Evolutionary conservation across 139 green algal genomes (phyloP), one percentile per base, ranked within the genome.

Genomic region (Tetraselmis striata): DNA sequence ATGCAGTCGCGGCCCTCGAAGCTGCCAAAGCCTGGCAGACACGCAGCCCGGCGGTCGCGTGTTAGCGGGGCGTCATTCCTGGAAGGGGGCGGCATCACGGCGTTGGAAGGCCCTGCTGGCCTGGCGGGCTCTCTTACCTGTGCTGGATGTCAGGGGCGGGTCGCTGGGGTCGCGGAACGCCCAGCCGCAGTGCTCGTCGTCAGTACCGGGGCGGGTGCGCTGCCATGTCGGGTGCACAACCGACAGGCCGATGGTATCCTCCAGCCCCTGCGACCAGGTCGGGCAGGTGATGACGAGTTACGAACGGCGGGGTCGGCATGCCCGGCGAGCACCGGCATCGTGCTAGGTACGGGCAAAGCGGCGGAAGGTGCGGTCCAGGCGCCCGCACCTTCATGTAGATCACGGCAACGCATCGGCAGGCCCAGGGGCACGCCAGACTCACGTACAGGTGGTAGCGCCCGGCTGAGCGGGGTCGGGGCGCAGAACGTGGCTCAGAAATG

Each of bases 361-460:
- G 2, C 23, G 59, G 79, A 45, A 82, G 32, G 32, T 83, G 25
- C 59, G 11, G 59, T 77, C 1, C 2, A 59, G 23, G 59, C 23
- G 1, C 28, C 23, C 59, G 1, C 29, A 92, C 94, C 91, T 98
- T 98, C 75, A 98, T 67, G 75, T 93, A 81, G 1, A 93, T 76
- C 0, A 88, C 84, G 0, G 92, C 86, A 26, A 97, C 77, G 31
- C 87, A 92, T 23, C 97, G 86, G 76, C 74, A 90, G 0, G 97
- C 97, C 95, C 96, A 99, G 27, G 97, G 97, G 81, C 97, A 99
- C 0, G 95, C 96, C 29, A 95, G 92, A 22, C 88, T 92, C n/a
- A 99, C 88, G 87, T 98, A 98, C 31, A 99, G 91, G 82, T 98
- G 94, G 85, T 99, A 99, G 11, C 97, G 88, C 18, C 85, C 90